phyloP scores from a whole-genome alignment of 2,329 filamentous ascomycete species.

The Xylariaceae sp. region DNA sequence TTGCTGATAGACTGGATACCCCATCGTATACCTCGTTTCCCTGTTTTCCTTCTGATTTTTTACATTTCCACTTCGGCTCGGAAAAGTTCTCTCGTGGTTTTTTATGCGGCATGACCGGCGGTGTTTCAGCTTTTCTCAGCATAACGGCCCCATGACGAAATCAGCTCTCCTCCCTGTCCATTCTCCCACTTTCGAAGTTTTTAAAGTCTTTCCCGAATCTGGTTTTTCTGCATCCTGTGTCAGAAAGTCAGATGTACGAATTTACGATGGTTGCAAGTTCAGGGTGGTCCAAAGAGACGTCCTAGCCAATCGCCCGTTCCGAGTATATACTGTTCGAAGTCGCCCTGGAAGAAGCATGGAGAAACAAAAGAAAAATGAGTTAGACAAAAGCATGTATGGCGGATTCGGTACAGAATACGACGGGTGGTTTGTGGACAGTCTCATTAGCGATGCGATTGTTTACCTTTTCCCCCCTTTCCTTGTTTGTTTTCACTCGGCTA shows the following conservation, averaged over 20 bases:
- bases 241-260: slow-evolving; percentile 10
- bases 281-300: too few relatives aligned
- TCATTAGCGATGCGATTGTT: slow-evolving; percentile 12
- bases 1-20: slow-evolving; percentile 32
- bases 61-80: slow-evolving; percentile 9
- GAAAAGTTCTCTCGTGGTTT: slow-evolving; percentile 5
- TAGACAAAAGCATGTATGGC: slow-evolving; percentile 9
- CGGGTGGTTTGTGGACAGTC: slow-evolving; percentile 9
- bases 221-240: background rate
- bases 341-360: slow-evolving; percentile 2
- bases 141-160: slow-evolving; percentile 20
- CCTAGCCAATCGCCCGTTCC: slow-evolving; percentile 10
- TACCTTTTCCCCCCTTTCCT: too few relatives aligned
- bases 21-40: slow-evolving; percentile 15
- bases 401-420: slow-evolving; percentile 12
- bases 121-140: slow-evolving; percentile 26
- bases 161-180: slow-evolving; percentile 4
- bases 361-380: background rate
- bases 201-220: background rate
- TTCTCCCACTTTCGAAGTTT: slow-evolving; percentile 9
- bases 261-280: slow-evolving; percentile 15
- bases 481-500: too few relatives aligned
- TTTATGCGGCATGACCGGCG: slow-evolving; percentile 23
- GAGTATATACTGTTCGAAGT: slow-evolving; percentile 13
- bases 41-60: slow-evolving; percentile 19